Conservation (phyloP, 2,329 filamentous ascomycete species). For the Dactylellina haptotyla region DNA sequence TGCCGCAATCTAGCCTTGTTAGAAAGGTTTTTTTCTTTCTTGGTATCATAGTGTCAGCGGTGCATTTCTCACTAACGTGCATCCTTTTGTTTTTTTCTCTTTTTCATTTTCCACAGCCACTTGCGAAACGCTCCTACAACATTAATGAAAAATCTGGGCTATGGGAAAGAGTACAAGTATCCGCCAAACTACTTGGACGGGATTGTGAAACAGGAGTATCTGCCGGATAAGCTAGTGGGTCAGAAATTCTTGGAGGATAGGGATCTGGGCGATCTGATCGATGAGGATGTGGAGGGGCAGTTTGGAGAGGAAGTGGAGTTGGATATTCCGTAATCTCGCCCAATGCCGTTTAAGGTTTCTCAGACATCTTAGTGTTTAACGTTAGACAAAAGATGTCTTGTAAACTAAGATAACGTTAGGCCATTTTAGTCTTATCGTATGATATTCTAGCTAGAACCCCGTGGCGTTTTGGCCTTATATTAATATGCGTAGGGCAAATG, state of each 20-base stretch:
- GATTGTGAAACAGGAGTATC: slow-evolving; percentile 81
- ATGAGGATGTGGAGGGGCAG: slow-evolving; percentile 69
- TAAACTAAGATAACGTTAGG: neutral
- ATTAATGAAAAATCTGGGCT: slow-evolving; percentile 91
- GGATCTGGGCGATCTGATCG: slow-evolving; percentile 81
- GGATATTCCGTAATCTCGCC: neutral
- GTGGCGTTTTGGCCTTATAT: neutral
- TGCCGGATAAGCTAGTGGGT: slow-evolving; percentile 79
- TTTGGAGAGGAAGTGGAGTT: slow-evolving; percentile 8
- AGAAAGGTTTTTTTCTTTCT: too few relatives aligned
- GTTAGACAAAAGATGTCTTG: slow-evolving; percentile 5
- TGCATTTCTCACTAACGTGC: too few relatives aligned
- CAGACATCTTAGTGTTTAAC: neutral
- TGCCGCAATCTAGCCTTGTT: slow-evolving; percentile 12
- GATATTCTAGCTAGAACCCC: neutral
- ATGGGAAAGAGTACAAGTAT: slow-evolving; percentile 93
- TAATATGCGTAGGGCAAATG: too few relatives aligned
- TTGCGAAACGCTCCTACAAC: slow-evolving; percentile 90
- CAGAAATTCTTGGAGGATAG: slow-evolving; percentile 79
- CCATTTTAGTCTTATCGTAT: neutral
- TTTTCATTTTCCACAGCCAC: slow-evolving; percentile 64
- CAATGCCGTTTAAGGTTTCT: neutral
- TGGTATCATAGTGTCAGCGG: too few relatives aligned
- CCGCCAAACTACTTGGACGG: slow-evolving; percentile 90
- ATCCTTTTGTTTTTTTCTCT: neutral